These are phyloP conservation scores for Talaromyces rugulosus DNA, from an alignment of 2,329 filamentous ascomycete species.

Conservation along the genomic window DNA sequence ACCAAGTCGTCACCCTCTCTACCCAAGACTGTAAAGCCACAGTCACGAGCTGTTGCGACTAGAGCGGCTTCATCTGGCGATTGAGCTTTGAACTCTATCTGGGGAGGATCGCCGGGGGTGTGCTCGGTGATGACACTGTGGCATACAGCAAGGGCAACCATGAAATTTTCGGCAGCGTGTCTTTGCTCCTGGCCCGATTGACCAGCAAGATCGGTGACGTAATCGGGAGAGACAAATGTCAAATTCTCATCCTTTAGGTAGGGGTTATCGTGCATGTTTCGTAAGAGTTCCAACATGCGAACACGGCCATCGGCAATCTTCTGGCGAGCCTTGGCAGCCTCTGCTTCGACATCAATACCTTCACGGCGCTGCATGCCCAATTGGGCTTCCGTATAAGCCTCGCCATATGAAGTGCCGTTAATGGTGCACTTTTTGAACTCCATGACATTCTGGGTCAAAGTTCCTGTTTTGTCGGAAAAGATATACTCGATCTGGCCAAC, in stretches of 20 bases:
- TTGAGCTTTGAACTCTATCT: constrained; percentile 92
- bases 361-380: constrained; percentile 91
- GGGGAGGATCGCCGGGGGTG: constrained; percentile 82
- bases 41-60: constrained; percentile 89
- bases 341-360: constrained; percentile 80
- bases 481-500: constrained; percentile 98
- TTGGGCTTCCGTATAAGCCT: constrained; percentile 96
- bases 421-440: constrained; percentile 99
- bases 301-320: constrained; percentile 77
- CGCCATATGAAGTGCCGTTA: constrained; percentile 93
- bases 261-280: constrained; percentile 78
- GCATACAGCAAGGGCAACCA: constrained; percentile 91
- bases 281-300: constrained; percentile 66
- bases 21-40: constrained; percentile 89
- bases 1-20: constrained; percentile 74
- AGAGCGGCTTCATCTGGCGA: constrained; percentile 94
- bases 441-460: constrained; percentile 89
- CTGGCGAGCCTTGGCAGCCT: constrained; percentile 64
- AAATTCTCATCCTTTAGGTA: constrained; percentile 86
- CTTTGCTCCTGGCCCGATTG: constrained; percentile 70
- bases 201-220: constrained; percentile 75
- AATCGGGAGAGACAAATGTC: constrained; percentile 89
- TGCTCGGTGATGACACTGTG: constrained; percentile 94
- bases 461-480: constrained; percentile 92
- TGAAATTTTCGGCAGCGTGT: constrained; percentile 78